Percentiles rank a stretch among this genome's conserved stretches.
Evolutionary conservation across 192 early-diverging fungal species (phyloP).

Genomic region (Spizellomyces sp.): DNA sequence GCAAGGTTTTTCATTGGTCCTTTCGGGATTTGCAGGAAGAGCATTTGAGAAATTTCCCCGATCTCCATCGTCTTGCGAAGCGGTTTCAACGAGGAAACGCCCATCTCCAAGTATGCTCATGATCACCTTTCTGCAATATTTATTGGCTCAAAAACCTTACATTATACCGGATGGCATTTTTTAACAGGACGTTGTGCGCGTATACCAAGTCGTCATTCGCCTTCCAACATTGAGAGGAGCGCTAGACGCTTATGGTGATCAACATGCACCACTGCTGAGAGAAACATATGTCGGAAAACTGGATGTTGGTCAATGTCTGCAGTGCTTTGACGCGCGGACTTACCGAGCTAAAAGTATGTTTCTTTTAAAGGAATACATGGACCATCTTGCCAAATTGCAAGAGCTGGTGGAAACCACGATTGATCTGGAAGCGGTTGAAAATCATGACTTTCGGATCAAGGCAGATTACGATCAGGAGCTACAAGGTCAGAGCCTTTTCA

Average conservation of each 20-base stretch:
- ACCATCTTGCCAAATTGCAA: conserved; percentile 67
- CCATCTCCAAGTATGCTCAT: conserved; percentile 18
- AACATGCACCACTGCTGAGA: conserved; percentile 51
- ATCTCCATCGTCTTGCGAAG: conserved; percentile 86
- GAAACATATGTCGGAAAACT: conserved; percentile 55
- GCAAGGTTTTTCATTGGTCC: not conserved
- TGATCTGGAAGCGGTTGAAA: conserved; percentile 80
- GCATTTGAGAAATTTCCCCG: conserved; percentile 82
- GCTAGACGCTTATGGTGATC: conserved; percentile 52
- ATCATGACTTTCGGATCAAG: conserved; percentile 87
- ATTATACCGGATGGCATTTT: conserved; percentile 35
- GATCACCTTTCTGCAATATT: too few species aligned
- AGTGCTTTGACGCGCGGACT: not conserved
- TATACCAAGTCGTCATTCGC: conserved; percentile 81
- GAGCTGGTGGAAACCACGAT: conserved; percentile 89
- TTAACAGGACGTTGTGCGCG: conserved; percentile 73
- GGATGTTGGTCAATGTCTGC: conserved; percentile 22
- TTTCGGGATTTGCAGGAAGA: conserved; percentile 54
- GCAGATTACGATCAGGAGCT: conserved; percentile 78
- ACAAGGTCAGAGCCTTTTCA: conserved; percentile 51
- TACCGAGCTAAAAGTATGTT: not conserved
- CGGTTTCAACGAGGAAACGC: conserved; percentile 79
- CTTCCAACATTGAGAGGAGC: conserved; percentile 66
- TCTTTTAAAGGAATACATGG: conserved; percentile 43
- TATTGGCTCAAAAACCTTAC: too few species aligned